Percentiles rank a stretch among this genome's conserved stretches.
Conservation (phyloP, 2,329 filamentous ascomycete species). For the Conoideocrella luteorostrata region DNA sequence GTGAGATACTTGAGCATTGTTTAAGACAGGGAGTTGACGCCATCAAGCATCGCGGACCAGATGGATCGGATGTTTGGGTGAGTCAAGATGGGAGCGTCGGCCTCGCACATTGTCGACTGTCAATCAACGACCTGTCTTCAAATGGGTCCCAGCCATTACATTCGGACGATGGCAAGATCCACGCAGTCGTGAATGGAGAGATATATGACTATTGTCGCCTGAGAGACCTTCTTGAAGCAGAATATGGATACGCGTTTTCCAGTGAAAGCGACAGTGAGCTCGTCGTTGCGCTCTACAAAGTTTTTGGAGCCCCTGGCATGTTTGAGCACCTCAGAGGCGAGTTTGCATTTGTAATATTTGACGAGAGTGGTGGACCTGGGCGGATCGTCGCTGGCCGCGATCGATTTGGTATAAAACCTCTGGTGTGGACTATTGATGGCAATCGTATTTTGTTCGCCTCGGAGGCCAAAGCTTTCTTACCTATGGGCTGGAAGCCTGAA, state of each 20-base stretch:
- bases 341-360: constrained; percentile 47
- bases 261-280: constrained; percentile 40
- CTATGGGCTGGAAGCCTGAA: constrained; percentile 43
- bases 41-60: constrained; percentile 25
- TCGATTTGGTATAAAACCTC: constrained; percentile 51
- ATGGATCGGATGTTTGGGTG: constrained; percentile 23
- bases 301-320: constrained; percentile 33
- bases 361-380: constrained; percentile 28
- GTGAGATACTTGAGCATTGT: too few species aligned
- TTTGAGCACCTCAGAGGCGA: constrained; percentile 43
- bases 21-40: too few species aligned
- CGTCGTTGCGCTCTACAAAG: constrained; percentile 44
- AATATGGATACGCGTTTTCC: constrained; percentile 36
- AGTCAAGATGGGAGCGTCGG: constrained; percentile 16
- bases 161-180: constrained; percentile 31
- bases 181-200: constrained; percentile 55
- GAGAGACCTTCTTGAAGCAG: constrained; percentile 26
- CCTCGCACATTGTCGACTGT: constrained; percentile 43
- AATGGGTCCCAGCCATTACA: constrained; percentile 42
- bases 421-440: constrained; percentile 41
- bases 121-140: constrained; percentile 45
- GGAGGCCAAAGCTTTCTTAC: constrained; percentile 47
- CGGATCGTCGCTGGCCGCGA: constrained; percentile 43
- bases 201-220: constrained; percentile 48
- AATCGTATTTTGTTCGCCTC: constrained; percentile 40